These are phyloP conservation scores for Penicillium paneum DNA, from an alignment of 2,329 filamentous ascomycete genomes.

Conservation along the genomic window DNA sequence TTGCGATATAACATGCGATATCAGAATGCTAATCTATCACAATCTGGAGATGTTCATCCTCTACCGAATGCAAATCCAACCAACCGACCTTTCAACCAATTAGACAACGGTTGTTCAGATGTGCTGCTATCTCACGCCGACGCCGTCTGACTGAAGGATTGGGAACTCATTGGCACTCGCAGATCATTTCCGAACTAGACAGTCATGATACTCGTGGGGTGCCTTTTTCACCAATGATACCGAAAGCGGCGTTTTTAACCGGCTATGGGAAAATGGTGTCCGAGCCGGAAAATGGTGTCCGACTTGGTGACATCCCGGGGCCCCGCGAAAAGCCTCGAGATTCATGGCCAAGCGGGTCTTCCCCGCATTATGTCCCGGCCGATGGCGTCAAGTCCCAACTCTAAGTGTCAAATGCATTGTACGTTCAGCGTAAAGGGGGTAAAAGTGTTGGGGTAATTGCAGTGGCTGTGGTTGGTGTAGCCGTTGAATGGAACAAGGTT, in stretches of 20 bases:
- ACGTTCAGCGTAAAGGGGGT: background rate
- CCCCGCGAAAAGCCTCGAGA: background rate
- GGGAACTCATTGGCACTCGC: background rate
- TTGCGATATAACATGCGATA: no score
- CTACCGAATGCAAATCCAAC: no score
- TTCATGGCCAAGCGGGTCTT: background rate
- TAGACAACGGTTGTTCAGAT: no score
- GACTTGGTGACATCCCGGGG: background rate
- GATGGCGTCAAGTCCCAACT: background rate
- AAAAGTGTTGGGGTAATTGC: background rate
- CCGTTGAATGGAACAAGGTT: background rate
- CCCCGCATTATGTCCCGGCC: background rate
- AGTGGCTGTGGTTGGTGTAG: background rate
- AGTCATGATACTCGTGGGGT: background rate
- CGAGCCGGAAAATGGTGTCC: slow-evolving; percentile 4
- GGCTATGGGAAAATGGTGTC: slow-evolving; percentile 1
- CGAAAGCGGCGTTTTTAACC: no score
- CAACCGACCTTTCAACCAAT: no score
- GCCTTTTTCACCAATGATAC: background rate
- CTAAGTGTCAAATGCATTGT: background rate
- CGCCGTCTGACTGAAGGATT: no score
- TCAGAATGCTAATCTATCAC: no score
- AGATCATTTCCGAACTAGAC: background rate
- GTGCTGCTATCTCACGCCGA: no score
- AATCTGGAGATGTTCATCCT: no score